Conservation (phyloP, 139 green algal genomes). For the Penium margaritaceum region DNA sequence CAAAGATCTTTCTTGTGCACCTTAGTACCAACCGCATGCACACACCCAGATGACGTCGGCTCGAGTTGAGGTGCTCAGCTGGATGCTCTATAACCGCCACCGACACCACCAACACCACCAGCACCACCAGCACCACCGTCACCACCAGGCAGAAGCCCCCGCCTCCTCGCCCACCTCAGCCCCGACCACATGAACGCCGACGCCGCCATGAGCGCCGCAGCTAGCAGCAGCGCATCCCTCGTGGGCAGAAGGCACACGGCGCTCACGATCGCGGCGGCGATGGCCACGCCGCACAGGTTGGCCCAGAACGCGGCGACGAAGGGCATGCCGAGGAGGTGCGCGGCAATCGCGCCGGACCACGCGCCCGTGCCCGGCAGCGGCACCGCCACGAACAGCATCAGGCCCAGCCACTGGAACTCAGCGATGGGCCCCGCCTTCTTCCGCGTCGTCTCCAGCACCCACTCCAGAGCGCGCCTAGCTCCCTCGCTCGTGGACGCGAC, state of each 20-base stretch:
- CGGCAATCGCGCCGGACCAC: slow-evolving; percentile 43
- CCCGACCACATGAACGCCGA: slow-evolving; percentile 33
- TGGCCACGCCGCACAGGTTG: slow-evolving; percentile 31
- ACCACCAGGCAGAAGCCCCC: too few relatives aligned
- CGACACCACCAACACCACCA: too few relatives aligned
- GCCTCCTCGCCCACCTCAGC: slow-evolving; percentile 36
- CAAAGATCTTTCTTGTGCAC: too few relatives aligned
- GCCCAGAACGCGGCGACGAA: slow-evolving; percentile 35
- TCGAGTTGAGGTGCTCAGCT: too few relatives aligned
- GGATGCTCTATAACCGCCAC: too few relatives aligned
- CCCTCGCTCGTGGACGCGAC: neutral
- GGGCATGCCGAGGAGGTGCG: slow-evolving; percentile 38
- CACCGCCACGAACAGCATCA: slow-evolving; percentile 47
- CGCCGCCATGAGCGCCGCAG: slow-evolving; percentile 17
- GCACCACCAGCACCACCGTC: too few relatives aligned
- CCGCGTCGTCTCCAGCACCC: slow-evolving; percentile 25
- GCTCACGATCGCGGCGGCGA: slow-evolving; percentile 44
- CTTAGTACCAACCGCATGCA: too few relatives aligned
- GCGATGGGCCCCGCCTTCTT: slow-evolving; percentile 32
- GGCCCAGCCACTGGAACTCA: slow-evolving; percentile 39
- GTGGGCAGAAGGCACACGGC: slow-evolving; percentile 19
- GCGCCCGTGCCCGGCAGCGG: slow-evolving; percentile 43
- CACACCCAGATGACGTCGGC: too few relatives aligned
- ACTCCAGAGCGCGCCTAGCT: slow-evolving; percentile 6
- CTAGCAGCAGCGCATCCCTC: slow-evolving; percentile 21